Evolutionary conservation across 2,329 filamentous ascomycete genomes (phyloP).

Genomic region (Epicoccum nigrum): DNA sequence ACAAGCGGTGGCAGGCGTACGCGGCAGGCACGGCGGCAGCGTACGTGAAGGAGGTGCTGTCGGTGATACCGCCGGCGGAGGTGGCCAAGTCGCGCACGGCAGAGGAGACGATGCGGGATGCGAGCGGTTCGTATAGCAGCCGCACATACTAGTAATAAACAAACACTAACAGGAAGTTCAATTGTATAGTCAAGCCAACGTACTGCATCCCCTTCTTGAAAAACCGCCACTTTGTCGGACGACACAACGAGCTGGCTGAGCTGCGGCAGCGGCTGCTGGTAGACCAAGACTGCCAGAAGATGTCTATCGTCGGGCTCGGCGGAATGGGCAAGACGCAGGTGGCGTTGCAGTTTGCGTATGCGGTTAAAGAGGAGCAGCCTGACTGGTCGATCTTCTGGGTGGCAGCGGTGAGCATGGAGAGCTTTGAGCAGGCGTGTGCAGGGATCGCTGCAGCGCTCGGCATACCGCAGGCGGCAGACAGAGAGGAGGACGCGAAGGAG

Average conservation of each 20-base stretch:
- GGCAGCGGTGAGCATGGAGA: conserved; percentile 28
- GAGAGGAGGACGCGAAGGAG: conserved; percentile 24
- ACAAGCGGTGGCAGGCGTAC: neutral
- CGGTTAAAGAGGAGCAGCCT: conserved; percentile 19
- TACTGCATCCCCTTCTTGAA: conserved; percentile 31
- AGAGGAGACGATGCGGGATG: neutral
- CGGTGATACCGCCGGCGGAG: neutral
- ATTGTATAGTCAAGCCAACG: neutral
- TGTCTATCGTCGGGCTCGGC: conserved; percentile 39
- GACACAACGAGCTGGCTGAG: conserved; percentile 28
- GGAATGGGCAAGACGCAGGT: conserved; percentile 43
- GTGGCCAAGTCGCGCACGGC: neutral
- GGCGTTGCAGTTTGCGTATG: conserved; percentile 39
- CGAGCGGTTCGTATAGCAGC: neutral
- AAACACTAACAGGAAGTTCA: neutral
- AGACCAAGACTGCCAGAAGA: conserved; percentile 26
- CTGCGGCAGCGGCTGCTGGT: conserved; percentile 34
- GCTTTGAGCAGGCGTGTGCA: conserved; percentile 25
- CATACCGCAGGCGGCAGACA: conserved; percentile 13
- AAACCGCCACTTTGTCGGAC: conserved; percentile 37
- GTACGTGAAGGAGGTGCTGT: neutral
- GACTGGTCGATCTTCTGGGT: conserved; percentile 32
- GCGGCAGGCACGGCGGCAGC: neutral
- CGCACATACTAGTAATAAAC: neutral
- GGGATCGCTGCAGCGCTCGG: conserved; percentile 17